Evolutionary conservation across 2,329 filamentous ascomycete species (phyloP).

Genomic region (Juglanconis sp.): DNA sequence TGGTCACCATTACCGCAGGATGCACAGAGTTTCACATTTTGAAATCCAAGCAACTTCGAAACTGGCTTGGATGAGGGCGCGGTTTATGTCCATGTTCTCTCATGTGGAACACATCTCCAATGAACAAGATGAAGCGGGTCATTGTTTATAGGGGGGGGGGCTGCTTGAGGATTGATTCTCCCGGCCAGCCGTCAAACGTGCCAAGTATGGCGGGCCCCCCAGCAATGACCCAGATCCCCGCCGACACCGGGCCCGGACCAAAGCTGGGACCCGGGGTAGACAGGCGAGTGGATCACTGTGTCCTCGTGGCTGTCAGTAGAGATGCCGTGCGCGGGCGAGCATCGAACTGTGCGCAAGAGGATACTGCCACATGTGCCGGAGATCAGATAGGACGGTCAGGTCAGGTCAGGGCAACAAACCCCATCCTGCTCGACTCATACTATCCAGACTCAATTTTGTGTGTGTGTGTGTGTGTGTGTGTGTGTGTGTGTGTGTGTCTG

Average conservation of each 20-base stretch:
- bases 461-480: not conserved
- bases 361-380: not conserved
- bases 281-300: slow-evolving; percentile 1
- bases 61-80: not conserved
- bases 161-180: not conserved
- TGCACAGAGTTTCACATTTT: not conserved
- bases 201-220: not conserved
- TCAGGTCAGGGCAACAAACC: slow-evolving; percentile 1
- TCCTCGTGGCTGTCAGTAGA: not conserved
- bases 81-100: not conserved
- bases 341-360: not conserved
- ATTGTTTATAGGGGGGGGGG: not conserved
- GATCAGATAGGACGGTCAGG: not conserved
- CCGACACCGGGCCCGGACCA: not conserved
- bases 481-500: no score
- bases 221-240: not conserved
- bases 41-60: not conserved
- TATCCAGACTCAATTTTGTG: not conserved
- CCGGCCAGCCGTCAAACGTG: not conserved
- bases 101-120: not conserved
- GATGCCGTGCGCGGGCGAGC: not conserved
- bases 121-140: not conserved
- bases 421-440: not conserved
- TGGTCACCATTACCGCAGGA: not conserved
- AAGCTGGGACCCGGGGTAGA: not conserved